Evolutionary conservation across 225 moss, liverwort and hornwort genomes (phyloP).

Genomic region (Sphagnum tenellum): DNA sequence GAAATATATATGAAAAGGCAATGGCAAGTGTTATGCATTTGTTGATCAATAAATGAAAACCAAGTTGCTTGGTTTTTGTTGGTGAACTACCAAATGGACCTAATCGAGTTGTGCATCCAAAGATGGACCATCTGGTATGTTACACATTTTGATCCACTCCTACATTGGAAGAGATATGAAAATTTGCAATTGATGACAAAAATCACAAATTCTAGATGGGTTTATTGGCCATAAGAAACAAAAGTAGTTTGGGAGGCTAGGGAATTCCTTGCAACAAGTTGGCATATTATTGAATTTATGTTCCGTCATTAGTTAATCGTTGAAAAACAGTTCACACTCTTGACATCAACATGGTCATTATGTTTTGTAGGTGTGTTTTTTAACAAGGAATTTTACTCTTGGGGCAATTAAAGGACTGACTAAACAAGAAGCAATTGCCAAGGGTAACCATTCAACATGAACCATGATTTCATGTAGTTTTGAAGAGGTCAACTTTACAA

Average conservation of each 20-base stretch:
- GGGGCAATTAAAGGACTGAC: constrained; percentile 85
- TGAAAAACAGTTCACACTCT: constrained; percentile 6
- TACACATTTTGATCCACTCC: not conserved
- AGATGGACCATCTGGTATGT: constrained; percentile 96
- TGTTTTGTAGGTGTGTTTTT: constrained; percentile 81
- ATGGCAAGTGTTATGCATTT: constrained; percentile 78
- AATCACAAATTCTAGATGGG: no score
- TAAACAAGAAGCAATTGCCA: constrained; percentile 53
- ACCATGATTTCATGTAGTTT: no score
- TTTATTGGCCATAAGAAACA: no score
- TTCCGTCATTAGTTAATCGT: no score
- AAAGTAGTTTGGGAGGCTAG: no score
- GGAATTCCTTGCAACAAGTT: not conserved
- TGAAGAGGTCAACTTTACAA: no score
- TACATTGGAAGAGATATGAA: not conserved
- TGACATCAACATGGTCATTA: constrained; percentile 14
- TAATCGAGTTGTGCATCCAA: constrained; percentile 47
- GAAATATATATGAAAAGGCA: constrained; percentile 97
- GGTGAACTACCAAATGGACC: constrained; percentile 71
- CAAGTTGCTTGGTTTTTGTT: constrained; percentile 74
- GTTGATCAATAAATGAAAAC: constrained; percentile 54
- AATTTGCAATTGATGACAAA: not conserved
- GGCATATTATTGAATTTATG: not conserved
- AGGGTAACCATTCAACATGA: constrained; percentile 18
- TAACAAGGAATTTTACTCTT: constrained; percentile 88